A percentile compares a stretch with the other conserved stretches of the same genome.
Evolutionary conservation across 306 rosid species (phyloP).

Genomic region (Hylodesmum podocarpum): DNA sequence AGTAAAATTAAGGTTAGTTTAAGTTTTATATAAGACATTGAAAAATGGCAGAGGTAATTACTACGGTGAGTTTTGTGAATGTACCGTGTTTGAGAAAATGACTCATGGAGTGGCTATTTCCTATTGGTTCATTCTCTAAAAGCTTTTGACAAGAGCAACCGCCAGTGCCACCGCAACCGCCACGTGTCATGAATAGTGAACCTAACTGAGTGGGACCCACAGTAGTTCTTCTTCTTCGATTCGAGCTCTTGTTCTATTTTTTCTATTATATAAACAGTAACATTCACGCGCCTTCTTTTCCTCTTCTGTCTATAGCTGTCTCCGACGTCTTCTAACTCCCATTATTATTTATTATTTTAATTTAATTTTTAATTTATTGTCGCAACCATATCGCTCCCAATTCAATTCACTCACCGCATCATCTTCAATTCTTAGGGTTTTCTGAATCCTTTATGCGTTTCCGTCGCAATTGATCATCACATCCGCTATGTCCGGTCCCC

Average conservation of each 20-base stretch:
- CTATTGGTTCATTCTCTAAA: background rate
- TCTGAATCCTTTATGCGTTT: slow-evolving; percentile 30
- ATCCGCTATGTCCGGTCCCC: slow-evolving; percentile 69
- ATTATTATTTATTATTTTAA: background rate
- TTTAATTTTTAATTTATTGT: background rate
- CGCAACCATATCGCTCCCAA: too few species aligned
- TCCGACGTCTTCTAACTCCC: slow-evolving; percentile 35
- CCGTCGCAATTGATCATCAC: slow-evolving; percentile 7
- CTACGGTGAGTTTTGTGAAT: background rate
- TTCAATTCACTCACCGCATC: background rate
- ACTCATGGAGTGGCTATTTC: background rate
- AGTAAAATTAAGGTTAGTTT: background rate
- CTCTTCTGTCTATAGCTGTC: slow-evolving; percentile 38
- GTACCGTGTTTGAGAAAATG: slow-evolving; percentile 20
- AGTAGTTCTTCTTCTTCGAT: background rate
- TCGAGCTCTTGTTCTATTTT: too few species aligned
- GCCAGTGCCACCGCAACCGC: slow-evolving; percentile 15
- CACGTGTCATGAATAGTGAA: background rate
- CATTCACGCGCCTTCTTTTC: background rate
- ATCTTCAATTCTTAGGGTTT: slow-evolving; percentile 27
- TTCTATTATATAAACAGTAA: background rate
- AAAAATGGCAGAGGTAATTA: background rate
- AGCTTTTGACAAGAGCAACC: background rate
- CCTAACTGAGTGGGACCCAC: slow-evolving; percentile 41
- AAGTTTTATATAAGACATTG: background rate